These are phyloP conservation scores for Hordeum marinum DNA, from an alignment of 176 grass and related monocot species.

Conservation along the genomic window DNA sequence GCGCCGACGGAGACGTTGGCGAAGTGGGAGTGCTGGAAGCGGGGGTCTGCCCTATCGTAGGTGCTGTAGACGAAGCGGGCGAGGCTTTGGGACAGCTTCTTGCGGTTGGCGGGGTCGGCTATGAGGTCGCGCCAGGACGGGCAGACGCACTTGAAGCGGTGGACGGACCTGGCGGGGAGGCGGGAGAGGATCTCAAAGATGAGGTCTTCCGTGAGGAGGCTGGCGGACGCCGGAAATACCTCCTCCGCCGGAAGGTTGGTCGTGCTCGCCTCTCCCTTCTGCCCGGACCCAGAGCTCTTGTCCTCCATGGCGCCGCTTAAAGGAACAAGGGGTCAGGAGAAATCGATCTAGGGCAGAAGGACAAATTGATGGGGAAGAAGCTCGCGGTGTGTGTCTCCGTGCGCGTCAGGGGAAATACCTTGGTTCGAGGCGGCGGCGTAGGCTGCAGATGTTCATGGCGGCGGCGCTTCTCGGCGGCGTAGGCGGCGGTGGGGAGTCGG, in stretches of 20 bases:
- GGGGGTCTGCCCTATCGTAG: background rate
- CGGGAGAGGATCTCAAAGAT: background rate
- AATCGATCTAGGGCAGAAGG: background rate
- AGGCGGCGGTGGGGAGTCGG: too few species aligned
- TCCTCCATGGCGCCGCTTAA: background rate
- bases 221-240: background rate
- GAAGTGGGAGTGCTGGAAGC: background rate
- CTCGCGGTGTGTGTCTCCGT: background rate
- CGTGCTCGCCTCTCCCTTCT: background rate
- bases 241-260: background rate
- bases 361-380: background rate
- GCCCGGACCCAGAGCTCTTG: background rate
- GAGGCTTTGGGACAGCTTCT: background rate
- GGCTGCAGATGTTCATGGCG: too few species aligned
- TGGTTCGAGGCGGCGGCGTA: background rate
- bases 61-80: background rate
- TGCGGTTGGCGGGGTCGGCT: background rate
- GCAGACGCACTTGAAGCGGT: slow-evolving; percentile 1
- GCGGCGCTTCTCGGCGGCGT: too few species aligned
- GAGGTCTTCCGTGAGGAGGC: background rate
- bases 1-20: background rate
- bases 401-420: background rate
- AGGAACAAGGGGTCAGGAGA: background rate
- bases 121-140: background rate
- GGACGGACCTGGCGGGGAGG: background rate